A percentile compares a stretch with the other conserved stretches of the same genome.
Conservation (phyloP, 805 yeast species). For the Grigorovia humatica region DNA sequence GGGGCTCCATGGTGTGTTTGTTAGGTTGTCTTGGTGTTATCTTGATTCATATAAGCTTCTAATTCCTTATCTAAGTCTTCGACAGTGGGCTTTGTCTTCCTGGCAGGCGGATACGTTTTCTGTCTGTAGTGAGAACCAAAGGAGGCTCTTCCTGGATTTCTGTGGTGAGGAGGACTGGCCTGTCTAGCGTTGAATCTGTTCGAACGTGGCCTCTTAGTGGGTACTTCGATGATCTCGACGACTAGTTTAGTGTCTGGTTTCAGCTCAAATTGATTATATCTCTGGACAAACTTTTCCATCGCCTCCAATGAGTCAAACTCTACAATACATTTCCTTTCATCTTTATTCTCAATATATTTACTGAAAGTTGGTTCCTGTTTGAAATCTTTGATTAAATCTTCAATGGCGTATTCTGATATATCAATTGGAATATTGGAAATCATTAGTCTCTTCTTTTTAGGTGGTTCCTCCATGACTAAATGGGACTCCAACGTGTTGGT, state of each 20-base stretch:
- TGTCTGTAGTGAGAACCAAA: slow-evolving; percentile 10
- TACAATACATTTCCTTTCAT: slow-evolving; percentile 22
- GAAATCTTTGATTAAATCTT: slow-evolving; percentile 25
- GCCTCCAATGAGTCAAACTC: slow-evolving; percentile 15
- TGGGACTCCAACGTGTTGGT: slow-evolving; percentile 6
- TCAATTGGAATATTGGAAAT: slow-evolving; percentile 21
- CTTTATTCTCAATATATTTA: slow-evolving; percentile 21
- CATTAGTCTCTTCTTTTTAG: slow-evolving; percentile 17
- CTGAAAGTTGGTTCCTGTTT: slow-evolving; percentile 13
- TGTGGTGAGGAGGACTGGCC: neutral
- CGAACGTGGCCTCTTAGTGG: neutral
- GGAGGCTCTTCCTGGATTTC: slow-evolving; percentile 3
- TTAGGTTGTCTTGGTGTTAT: neutral
- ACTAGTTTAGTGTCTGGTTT: slow-evolving; percentile 11
- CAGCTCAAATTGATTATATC: slow-evolving; percentile 17
- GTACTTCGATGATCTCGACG: slow-evolving; percentile 16
- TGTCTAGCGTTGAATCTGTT: neutral
- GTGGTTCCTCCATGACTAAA: slow-evolving; percentile 12
- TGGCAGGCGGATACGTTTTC: neutral
- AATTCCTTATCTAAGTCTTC: slow-evolving; percentile 26
- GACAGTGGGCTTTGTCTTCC: slow-evolving; percentile 8
- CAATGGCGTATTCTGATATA: slow-evolving; percentile 23
- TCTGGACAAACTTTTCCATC: slow-evolving; percentile 17
- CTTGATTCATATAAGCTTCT: slow-evolving; percentile 23
- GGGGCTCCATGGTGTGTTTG: neutral